Percentiles rank a stretch among this genome's conserved stretches.
Conservation (phyloP, 78 protist genomes). For the Polysphondylium violaceum region DNA sequence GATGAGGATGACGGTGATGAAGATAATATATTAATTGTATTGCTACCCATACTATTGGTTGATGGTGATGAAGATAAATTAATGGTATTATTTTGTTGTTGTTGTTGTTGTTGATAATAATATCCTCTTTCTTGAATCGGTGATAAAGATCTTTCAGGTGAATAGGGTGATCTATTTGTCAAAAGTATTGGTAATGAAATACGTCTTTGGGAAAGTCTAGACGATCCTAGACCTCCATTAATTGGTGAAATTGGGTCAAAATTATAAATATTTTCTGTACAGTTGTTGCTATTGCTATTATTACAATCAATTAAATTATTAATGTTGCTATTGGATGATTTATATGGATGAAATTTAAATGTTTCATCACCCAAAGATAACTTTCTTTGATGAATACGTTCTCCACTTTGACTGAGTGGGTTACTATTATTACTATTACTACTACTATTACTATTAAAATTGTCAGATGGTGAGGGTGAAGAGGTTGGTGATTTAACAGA, state of each 20-base stretch:
- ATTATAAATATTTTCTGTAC: background rate
- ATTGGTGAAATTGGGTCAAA: conserved; percentile 8
- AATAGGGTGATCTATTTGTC: background rate
- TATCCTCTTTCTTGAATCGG: conserved; percentile 49
- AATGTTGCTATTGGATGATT: background rate
- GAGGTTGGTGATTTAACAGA: conserved; percentile 29
- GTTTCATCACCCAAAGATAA: conserved; percentile 41
- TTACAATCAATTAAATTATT: background rate
- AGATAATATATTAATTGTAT: too few relatives aligned
- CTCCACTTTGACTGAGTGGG: background rate
- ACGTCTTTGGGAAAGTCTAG: conserved; percentile 38
- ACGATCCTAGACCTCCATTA: background rate
- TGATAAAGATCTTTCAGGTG: conserved; percentile 59
- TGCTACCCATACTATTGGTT: background rate
- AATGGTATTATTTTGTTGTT: background rate
- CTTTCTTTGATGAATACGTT: conserved; percentile 11
- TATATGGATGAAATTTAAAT: conserved; percentile 60
- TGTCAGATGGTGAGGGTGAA: conserved; percentile 9
- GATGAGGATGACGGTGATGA: conserved; percentile 9
- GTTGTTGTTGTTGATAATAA: background rate
- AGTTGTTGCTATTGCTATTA: background rate
- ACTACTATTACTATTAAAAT: conserved; percentile 3
- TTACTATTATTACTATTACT: background rate
- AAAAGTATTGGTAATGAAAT: conserved; percentile 56
- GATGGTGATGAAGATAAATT: background rate